Evolutionary conservation across 176 grass and related monocot species (phyloP).

Genomic region (Oryza glaberrima): DNA sequence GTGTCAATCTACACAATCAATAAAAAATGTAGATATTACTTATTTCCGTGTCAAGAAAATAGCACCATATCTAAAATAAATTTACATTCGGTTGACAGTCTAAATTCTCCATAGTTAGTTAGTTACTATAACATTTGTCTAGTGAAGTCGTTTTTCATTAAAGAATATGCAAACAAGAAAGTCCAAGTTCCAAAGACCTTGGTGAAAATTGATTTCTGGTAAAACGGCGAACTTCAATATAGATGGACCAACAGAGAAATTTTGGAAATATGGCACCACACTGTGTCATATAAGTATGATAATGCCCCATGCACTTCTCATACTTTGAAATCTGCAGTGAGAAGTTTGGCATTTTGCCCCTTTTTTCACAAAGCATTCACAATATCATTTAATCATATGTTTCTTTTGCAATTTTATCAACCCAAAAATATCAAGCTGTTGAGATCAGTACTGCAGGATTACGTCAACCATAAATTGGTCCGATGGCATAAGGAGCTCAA

Average conservation of each 20-base stretch:
- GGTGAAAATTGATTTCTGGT: neutral
- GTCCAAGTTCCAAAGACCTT: neutral
- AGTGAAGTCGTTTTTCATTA: neutral
- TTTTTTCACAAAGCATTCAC: neutral
- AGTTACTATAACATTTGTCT: neutral
- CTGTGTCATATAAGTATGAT: neutral
- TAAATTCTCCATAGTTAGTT: neutral
- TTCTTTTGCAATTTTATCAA: neutral
- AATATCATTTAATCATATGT: neutral
- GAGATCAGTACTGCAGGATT: neutral
- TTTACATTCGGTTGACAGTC: neutral
- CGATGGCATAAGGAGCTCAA: neutral
- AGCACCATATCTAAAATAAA: neutral
- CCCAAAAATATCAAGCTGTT: slow-evolving; percentile 8
- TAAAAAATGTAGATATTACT: slow-evolving; percentile 21
- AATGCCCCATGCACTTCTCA: neutral
- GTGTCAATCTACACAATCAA: slow-evolving; percentile 68
- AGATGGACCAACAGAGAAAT: neutral
- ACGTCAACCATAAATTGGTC: neutral
- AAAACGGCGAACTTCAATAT: neutral
- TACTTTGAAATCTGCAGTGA: neutral
- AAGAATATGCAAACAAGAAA: neutral
- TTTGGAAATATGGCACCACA: slow-evolving; percentile 8
- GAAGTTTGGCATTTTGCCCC: slow-evolving; percentile 2
- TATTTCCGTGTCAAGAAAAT: neutral